Evolutionary conservation across 1,284 basidiomycete genomes (phyloP).

Genomic region (Trametes hirsuta): DNA sequence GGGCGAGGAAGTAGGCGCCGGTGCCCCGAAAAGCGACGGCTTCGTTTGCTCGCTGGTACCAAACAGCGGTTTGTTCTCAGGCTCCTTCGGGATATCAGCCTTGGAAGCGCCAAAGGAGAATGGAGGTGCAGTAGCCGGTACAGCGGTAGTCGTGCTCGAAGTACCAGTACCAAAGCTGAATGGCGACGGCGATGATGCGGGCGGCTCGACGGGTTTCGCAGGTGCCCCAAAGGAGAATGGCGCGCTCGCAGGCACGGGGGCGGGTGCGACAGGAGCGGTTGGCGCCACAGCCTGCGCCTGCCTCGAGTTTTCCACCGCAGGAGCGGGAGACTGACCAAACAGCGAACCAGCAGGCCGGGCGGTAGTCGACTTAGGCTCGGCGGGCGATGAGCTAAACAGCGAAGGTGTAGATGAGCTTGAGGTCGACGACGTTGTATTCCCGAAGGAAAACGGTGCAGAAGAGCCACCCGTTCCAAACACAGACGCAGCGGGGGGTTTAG

Average conservation of each 20-base stretch:
- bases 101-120: constrained; percentile 20
- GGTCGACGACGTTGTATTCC: background rate
- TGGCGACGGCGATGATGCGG: constrained; percentile 12
- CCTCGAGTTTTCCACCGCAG: background rate
- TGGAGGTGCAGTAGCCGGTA: constrained; percentile 9
- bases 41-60: constrained; percentile 13
- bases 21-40: constrained; percentile 18
- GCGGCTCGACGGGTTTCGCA: constrained; percentile 22
- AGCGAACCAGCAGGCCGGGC: constrained; percentile 3
- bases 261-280: constrained; percentile 2
- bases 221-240: constrained; percentile 26
- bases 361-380: constrained; percentile 7
- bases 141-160: constrained; percentile 1
- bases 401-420: constrained; percentile 1
- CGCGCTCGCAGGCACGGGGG: constrained; percentile 1
- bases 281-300: background rate
- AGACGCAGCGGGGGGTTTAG: constrained; percentile 1
- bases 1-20: constrained; percentile 21
- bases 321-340: background rate
- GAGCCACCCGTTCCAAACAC: constrained; percentile 4
- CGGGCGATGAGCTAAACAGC: constrained; percentile 10
- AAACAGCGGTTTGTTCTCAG: constrained; percentile 17
- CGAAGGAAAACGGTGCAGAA: constrained; percentile 9
- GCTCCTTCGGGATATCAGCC: constrained; percentile 22
- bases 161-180: constrained; percentile 22